These are phyloP conservation scores for Kluyveromyces aestuarii DNA, from an alignment of 805 yeast genomes.

Conservation along the genomic window DNA sequence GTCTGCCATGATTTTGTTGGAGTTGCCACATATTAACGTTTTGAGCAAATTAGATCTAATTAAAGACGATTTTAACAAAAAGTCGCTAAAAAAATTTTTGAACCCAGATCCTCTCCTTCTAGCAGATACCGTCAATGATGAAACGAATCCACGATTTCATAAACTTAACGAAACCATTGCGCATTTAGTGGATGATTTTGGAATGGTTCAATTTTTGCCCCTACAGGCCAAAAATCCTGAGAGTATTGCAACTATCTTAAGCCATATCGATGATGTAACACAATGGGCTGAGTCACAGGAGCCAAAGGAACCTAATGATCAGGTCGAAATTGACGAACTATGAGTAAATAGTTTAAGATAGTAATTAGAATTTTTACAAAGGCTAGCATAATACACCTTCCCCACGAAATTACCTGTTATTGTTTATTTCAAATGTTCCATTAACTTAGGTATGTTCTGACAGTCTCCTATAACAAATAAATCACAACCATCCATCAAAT, in stretches of 20 bases:
- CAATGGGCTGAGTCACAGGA: slow-evolving; percentile 97
- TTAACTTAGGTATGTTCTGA: slow-evolving; percentile 38
- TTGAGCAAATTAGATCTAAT: slow-evolving; percentile 81
- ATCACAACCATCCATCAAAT: slow-evolving; percentile 45
- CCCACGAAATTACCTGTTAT: background rate
- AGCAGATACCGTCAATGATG: slow-evolving; percentile 38
- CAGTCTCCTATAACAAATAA: slow-evolving; percentile 58
- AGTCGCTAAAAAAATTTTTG: slow-evolving; percentile 71
- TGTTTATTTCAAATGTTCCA: background rate
- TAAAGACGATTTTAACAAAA: slow-evolving; percentile 65
- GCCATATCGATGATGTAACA: slow-evolving; percentile 92
- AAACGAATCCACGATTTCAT: slow-evolving; percentile 54
- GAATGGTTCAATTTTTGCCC: slow-evolving; percentile 96
- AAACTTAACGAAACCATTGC: slow-evolving; percentile 77
- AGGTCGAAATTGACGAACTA: slow-evolving; percentile 52
- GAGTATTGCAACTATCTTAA: slow-evolving; percentile 70
- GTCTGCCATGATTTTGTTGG: slow-evolving; percentile 95
- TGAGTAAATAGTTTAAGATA: slow-evolving; percentile 15
- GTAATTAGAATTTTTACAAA: too few relatives aligned
- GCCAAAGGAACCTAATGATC: slow-evolving; percentile 91
- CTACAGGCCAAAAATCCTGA: slow-evolving; percentile 71
- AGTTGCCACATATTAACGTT: slow-evolving; percentile 89
- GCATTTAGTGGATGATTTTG: slow-evolving; percentile 88
- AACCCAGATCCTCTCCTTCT: slow-evolving; percentile 87
- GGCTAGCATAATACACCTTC: background rate